phyloP scores from a whole-genome alignment of 2,329 filamentous ascomycete genomes.

The Elsinoe australis region DNA sequence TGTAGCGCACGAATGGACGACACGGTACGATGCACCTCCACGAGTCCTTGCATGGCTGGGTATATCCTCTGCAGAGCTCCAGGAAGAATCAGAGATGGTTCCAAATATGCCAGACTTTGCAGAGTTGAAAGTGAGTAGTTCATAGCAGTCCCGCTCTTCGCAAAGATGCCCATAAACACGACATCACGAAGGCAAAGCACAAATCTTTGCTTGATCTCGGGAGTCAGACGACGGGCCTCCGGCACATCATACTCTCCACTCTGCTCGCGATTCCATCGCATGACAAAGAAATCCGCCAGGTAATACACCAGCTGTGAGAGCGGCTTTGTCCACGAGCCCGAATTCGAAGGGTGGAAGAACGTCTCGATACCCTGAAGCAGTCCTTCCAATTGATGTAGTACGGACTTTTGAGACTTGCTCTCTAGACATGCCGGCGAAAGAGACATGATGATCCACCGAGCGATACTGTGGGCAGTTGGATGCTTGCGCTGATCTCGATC shows the following conservation, averaged over 20 bases:
- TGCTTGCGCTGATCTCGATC: constrained; percentile 93
- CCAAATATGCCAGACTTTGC: constrained; percentile 80
- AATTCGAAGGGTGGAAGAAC: constrained; percentile 97
- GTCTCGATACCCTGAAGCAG: constrained; percentile 93
- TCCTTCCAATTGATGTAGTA: constrained; percentile 78
- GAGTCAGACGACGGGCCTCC: constrained; percentile 66
- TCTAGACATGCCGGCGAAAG: constrained; percentile 76
- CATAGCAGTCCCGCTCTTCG: constrained; percentile 86
- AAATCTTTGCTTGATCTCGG: constrained; percentile 77
- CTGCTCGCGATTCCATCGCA: constrained; percentile 92
- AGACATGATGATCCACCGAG: constrained; percentile 87
- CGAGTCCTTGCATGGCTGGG: constrained; percentile 88
- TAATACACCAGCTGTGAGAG: constrained; percentile 87
- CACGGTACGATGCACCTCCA: constrained; percentile 93
- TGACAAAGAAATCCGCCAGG: constrained; percentile 90
- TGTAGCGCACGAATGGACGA: constrained; percentile 88
- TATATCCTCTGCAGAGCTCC: constrained; percentile 94
- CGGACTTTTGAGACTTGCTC: constrained; percentile 57
- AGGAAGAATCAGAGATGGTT: constrained; percentile 84
- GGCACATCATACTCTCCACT: constrained; percentile 87
- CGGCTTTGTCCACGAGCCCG: constrained; percentile 82
- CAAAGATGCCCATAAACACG: constrained; percentile 96
- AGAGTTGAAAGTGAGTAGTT: constrained; percentile 86
- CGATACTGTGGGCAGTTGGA: constrained; percentile 83
- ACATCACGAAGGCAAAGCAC: constrained; percentile 84